Base-by-base conservation (phyloP, 169 alveolate genomes). In the Plasmodium vivax region DNA sequence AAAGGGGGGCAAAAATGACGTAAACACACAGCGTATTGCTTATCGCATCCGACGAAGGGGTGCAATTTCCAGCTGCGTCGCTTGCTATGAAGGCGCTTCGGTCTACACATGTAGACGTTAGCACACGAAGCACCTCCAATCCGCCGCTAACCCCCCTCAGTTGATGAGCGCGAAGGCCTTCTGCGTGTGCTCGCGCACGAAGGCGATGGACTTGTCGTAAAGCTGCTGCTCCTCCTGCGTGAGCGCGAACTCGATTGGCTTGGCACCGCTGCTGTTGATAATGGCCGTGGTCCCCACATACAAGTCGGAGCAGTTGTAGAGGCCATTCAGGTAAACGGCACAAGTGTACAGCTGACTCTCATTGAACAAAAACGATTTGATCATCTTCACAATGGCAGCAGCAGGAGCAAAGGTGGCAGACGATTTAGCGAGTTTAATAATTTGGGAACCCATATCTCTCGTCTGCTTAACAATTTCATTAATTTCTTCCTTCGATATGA, bases 391-490 rank as follows among this genome's bases (percentile, higher is more conserved):
- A 32, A 96, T 95, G 5, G 98, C 94, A 36, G 97, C 98, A 30
- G 97, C 98, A 1, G 96, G 97, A 6, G 97, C 96, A 82, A 96
- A 96, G 14, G 94, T 90, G 12, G 96, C 95, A 23, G 97, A 96
- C 36, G 96, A 81, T 95, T 81, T 90, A 32, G 94, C 82, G 2
- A 96, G 84, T 62, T 94, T 95, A 47, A 96, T 95, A 74, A 96
- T 88, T 88, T 96, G 95, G 8, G 95, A 93, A 8, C 97, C 97
- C 74, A 95, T 95, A 85, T 92, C 92, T 84, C 96, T 96, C 1
- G 98, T 95, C 38, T 92, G 36, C 56, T 95, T 83, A 77, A 93
- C 91, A 71, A 96, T 84, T 36, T 93, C 97, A 36, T 93, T 93
- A 23, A 95, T 80, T 36, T 95, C 96, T 2, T 84, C 51, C 12